phyloP scores from a whole-genome alignment of 2,329 filamentous ascomycete genomes.

The Venturiaceae sp. region DNA sequence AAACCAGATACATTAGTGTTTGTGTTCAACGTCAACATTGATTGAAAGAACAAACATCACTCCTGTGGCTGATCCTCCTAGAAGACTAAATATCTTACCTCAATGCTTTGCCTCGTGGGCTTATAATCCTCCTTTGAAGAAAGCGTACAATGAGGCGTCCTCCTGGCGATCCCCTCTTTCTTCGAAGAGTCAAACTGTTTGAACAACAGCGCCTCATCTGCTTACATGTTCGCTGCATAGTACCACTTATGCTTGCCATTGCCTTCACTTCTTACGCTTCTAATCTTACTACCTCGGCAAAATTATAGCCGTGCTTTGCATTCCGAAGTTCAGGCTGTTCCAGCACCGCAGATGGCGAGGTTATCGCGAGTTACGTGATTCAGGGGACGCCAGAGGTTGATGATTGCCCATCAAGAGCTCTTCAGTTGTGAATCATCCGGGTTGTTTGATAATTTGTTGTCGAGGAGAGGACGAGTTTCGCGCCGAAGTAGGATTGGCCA shows the following conservation, averaged over 20 bases:
- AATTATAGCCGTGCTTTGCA: background rate
- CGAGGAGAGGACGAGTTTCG: too few relatives aligned
- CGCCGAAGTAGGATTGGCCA: too few relatives aligned
- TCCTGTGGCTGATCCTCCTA: background rate
- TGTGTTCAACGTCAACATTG: too few relatives aligned
- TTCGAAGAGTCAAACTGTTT: background rate
- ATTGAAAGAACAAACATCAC: too few relatives aligned
- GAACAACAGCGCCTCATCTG: background rate
- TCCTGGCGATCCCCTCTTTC: background rate
- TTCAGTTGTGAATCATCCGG: too few relatives aligned
- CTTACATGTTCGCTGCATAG: background rate
- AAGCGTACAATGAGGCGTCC: background rate
- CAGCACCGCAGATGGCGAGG: background rate
- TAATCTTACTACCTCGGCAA: background rate
- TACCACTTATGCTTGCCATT: background rate
- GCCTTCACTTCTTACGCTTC: background rate
- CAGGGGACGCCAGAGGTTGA: background rate
- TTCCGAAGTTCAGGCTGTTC: background rate
- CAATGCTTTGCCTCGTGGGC: background rate
- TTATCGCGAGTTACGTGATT: background rate
- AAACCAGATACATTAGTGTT: too few relatives aligned
- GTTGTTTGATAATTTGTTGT: too few relatives aligned
- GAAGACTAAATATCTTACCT: background rate
- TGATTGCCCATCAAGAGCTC: too few relatives aligned
- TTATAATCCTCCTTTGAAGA: background rate